These are phyloP conservation scores for Cutaneotrichosporon sp. DNA, from an alignment of 1,284 basidiomycete species.

Conservation along the genomic window DNA sequence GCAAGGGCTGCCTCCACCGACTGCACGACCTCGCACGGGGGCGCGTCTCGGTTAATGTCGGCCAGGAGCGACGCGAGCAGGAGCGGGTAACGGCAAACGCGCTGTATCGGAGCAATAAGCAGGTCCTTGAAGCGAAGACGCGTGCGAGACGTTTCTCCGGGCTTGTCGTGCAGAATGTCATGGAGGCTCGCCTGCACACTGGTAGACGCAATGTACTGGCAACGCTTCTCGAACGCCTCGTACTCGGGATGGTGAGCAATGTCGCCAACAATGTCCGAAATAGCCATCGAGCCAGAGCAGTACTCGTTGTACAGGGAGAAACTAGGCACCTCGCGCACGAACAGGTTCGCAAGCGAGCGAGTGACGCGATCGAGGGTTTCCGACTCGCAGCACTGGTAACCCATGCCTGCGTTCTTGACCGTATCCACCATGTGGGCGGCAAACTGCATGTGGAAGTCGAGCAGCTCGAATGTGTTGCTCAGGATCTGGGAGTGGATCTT, in stretches of 20 bases:
- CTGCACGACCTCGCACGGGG: slow-evolving; percentile 3
- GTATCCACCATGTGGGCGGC: slow-evolving; percentile 52
- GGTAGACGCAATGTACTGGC: slow-evolving; percentile 53
- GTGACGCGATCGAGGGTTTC: slow-evolving; percentile 52
- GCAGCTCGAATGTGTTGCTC: slow-evolving; percentile 68
- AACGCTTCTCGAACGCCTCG: slow-evolving; percentile 73
- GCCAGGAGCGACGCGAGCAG: slow-evolving; percentile 67
- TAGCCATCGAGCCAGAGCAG: slow-evolving; percentile 76
- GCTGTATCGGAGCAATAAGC: slow-evolving; percentile 81
- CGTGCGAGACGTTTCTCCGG: slow-evolving; percentile 23
- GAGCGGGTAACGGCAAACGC: slow-evolving; percentile 86
- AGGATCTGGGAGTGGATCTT: slow-evolving; percentile 51
- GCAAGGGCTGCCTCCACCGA: slow-evolving; percentile 40
- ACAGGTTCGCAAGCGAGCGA: slow-evolving; percentile 57
- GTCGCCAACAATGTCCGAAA: slow-evolving; percentile 63
- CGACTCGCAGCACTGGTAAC: slow-evolving; percentile 35
- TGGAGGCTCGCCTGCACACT: slow-evolving; percentile 34
- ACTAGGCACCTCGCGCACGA: slow-evolving; percentile 62
- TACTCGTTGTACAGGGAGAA: slow-evolving; percentile 76
- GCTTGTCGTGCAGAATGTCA: slow-evolving; percentile 35
- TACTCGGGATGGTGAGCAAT: slow-evolving; percentile 61
- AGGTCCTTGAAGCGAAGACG: slow-evolving; percentile 64
- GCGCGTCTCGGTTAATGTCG: slow-evolving; percentile 21
- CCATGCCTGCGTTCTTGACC: slow-evolving; percentile 54
- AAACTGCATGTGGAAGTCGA: slow-evolving; percentile 67